These are phyloP conservation scores for Astrothelium macrocarpum DNA, from an alignment of 495 filamentous ascomycete genomes.

Conservation along the genomic window DNA sequence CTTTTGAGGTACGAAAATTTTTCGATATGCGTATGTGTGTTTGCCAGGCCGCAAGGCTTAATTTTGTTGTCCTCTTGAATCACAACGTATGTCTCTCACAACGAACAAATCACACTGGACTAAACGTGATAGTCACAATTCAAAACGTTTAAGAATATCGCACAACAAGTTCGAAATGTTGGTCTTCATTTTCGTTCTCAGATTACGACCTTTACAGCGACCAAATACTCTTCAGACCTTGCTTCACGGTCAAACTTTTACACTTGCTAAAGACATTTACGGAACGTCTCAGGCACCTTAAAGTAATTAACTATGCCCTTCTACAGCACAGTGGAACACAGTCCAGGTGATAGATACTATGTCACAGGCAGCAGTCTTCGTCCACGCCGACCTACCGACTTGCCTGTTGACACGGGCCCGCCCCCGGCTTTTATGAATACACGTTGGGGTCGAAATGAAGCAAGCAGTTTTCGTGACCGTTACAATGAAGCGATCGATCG, in stretches of 20 bases:
- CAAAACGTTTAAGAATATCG: not conserved
- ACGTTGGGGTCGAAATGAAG: no score
- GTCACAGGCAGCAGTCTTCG: not conserved
- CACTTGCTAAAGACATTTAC: not conserved
- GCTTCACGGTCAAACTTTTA: not conserved
- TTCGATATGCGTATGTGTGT: no score
- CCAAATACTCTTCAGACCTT: not conserved
- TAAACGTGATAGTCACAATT: no score
- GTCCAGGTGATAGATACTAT: not conserved
- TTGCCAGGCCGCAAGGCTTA: no score
- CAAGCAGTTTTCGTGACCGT: no score
- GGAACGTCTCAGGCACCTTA: not conserved
- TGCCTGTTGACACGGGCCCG: not conserved
- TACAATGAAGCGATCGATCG: not conserved
- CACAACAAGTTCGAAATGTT: not conserved
- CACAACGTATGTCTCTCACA: not conserved
- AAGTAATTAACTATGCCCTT: not conserved
- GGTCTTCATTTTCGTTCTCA: not conserved
- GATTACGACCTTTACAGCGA: not conserved
- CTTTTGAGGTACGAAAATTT: no score
- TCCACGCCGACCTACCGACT: not conserved
- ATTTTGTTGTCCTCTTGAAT: not conserved
- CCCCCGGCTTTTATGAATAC: no score
- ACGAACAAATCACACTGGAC: not conserved
- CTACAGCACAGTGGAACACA: not conserved